Evolutionary conservation across 169 alveolate species (phyloP), one percentile per base, ranked within the genome.

Genomic region (Plasmodium malariae): DNA sequence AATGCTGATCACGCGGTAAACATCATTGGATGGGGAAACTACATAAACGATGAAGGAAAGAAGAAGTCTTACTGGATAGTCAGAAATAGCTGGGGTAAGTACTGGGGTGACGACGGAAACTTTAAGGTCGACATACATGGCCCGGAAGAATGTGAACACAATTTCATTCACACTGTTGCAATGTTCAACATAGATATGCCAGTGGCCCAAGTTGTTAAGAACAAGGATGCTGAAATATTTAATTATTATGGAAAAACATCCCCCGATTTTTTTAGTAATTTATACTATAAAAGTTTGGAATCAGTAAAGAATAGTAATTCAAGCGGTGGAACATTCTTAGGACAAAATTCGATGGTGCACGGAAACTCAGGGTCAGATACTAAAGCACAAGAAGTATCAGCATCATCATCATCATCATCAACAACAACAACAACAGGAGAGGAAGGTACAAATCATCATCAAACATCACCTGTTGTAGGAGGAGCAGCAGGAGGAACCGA

Each of bases 1-100:
- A 55, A 26, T 32, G 59, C 45, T 9, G 88, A 67, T 14, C 91
- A 63, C 34, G 78, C 91, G 2, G 74, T 80, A 57, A 78, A 67
- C 28, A 80, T 80, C 63, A 67, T 80, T n/a, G 91, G 91, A 7
- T 80, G 63, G 34, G 91, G 91, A 24, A 37, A 36, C 12, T 80
- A 80, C 34, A 43, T 67, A 26, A 51, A 62, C 68, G 34, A 12
- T 6, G 65, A 54, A 14, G 74, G 67, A 55, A 51, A 54, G 69
- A 80, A 67, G n/a, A 49, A 78, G n/a, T 36, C 87, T 36, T 59
- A 59, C 21, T 59, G 70, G 70, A 4, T 59, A 3, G 9, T 59
- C 21, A 21, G 70, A 59, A 59, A 59, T 28, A 59, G 21, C n/a
- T 59, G 70, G 70, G 70, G 70, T 4, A 59, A 59, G n/a, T 59